Evolutionary conservation across 495 filamentous ascomycete species (phyloP).

Genomic region (Talaromyces nanjingensis): DNA sequence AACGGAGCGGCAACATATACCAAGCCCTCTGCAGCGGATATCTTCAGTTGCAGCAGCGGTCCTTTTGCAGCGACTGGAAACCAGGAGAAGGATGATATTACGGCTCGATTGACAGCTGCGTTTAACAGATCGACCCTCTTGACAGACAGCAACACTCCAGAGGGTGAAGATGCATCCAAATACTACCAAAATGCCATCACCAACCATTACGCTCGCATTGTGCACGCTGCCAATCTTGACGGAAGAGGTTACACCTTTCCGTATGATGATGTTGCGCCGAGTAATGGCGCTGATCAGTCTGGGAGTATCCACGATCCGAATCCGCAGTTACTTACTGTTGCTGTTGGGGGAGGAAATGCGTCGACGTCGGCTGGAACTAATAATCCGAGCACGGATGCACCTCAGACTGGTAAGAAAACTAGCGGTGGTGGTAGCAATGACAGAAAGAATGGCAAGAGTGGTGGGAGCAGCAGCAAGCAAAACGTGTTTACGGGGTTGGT

Average conservation of each 20-base stretch:
- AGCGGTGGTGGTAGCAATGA: background rate
- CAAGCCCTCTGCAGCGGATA: conserved; percentile 53
- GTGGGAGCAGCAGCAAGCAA: background rate
- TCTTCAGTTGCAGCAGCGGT: conserved; percentile 67
- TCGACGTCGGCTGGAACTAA: background rate
- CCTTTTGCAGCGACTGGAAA: conserved; percentile 52
- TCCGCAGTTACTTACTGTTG: conserved; percentile 52
- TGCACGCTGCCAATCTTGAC: conserved; percentile 56
- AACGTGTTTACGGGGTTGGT: background rate
- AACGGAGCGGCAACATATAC: conserved; percentile 40
- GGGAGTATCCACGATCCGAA: conserved; percentile 54
- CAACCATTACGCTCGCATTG: conserved; percentile 66
- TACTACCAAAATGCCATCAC: conserved; percentile 54
- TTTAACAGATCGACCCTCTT: conserved; percentile 63
- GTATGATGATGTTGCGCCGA: conserved; percentile 66
- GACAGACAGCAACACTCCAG: conserved; percentile 39
- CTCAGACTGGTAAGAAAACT: background rate
- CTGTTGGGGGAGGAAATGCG: conserved; percentile 47
- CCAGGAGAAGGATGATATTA: conserved; percentile 42
- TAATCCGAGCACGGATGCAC: background rate
- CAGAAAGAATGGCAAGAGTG: background rate
- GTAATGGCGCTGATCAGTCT: conserved; percentile 50
- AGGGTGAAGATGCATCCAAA: conserved; percentile 30
- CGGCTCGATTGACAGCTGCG: conserved; percentile 59
- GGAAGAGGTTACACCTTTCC: conserved; percentile 68